Base-by-base conservation (phyloP, 1,284 basidiomycete genomes). In the Trichosporon sp. region DNA sequence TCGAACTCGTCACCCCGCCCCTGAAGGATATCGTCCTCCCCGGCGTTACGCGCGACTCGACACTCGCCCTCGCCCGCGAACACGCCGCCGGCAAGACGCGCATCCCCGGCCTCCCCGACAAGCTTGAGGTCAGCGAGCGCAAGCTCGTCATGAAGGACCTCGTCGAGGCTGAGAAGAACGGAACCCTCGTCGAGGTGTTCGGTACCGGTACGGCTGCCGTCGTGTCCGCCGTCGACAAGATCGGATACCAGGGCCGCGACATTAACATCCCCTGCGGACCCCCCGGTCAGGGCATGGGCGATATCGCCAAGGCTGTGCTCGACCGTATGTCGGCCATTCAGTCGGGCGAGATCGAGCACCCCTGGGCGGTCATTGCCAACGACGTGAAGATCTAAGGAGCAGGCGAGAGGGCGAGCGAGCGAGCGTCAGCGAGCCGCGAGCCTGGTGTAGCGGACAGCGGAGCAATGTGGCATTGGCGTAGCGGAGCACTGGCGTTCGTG, bases 21-120 rank as follows among this genome's bases (percentile, higher is more conserved):
- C 85, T 98, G 44, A 91, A 92, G 74, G 95, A 95, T 62, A 89
- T 96, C 84, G 94, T 99, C 74, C 88, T 99, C 14, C 95, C 95
- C 11, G 95, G 95, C 67, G 90, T 99, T 19, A 98, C 95, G 8
- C 89, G 95, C 67, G 93, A 97, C 80, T 93, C 91, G 70, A 89
- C 96, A 52, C 86, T 99, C 37, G 76, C 85, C 9, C 87, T 99
- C 59, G 90, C 92, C 1, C 86, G 88, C 46, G 87, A 86, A 19
- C 95, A 98, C 76, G 78, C 79, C 19, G 84, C 86, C 3, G 87
- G 89, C 59, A 82, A 82, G 68, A 76, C 81, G 58, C 80, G 73
- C 1, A 81, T 95, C 49, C 77, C 85, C 5, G 86, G 86, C 21
- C 81, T 95, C 29, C 84, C 91, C 1, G 80, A 85, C 1, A 85